phyloP scores from a whole-genome alignment of 257 asterid genomes.

The Echium plantagineum region DNA sequence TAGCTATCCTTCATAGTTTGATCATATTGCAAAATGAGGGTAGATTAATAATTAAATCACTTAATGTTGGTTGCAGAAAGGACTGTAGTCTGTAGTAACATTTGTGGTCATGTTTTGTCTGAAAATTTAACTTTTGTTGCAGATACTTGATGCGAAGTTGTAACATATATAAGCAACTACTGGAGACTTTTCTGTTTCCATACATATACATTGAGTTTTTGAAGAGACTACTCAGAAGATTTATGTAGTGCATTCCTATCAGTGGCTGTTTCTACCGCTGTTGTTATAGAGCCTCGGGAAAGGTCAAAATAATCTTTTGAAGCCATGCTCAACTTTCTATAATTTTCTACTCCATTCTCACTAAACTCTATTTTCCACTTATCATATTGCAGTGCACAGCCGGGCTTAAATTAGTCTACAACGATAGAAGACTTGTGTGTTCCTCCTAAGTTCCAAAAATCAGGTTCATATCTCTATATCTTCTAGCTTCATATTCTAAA shows the following conservation, averaged over 20 bases:
- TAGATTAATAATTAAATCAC: neutral
- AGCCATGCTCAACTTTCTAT: neutral
- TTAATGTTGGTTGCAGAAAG: slow-evolving; percentile 4
- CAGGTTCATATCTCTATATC: too few relatives aligned
- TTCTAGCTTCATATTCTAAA: too few relatives aligned
- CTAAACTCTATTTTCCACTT: too few relatives aligned
- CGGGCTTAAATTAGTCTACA: too few relatives aligned
- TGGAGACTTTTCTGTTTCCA: neutral
- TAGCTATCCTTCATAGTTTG: slow-evolving; percentile 7
- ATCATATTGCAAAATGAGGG: neutral
- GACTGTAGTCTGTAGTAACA: neutral
- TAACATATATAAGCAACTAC: slow-evolving; percentile 11
- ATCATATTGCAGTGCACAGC: too few relatives aligned
- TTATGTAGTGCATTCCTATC: slow-evolving; percentile 4
- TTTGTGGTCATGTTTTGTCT: slow-evolving; percentile 7
- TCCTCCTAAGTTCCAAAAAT: too few relatives aligned
- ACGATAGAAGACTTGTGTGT: too few relatives aligned
- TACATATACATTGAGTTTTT: slow-evolving; percentile 11
- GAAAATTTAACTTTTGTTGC: slow-evolving; percentile 10
- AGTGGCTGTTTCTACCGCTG: slow-evolving; percentile 10
- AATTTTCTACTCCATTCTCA: too few relatives aligned
- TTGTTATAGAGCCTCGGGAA: slow-evolving; percentile 18
- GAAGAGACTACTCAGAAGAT: slow-evolving; percentile 11
- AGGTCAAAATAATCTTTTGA: slow-evolving; percentile 20
- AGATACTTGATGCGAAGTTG: slow-evolving; percentile 12